These are phyloP conservation scores for Naganishia vishniacii DNA, from an alignment of 768 basidiomycete genomes.

Conservation along the genomic window DNA sequence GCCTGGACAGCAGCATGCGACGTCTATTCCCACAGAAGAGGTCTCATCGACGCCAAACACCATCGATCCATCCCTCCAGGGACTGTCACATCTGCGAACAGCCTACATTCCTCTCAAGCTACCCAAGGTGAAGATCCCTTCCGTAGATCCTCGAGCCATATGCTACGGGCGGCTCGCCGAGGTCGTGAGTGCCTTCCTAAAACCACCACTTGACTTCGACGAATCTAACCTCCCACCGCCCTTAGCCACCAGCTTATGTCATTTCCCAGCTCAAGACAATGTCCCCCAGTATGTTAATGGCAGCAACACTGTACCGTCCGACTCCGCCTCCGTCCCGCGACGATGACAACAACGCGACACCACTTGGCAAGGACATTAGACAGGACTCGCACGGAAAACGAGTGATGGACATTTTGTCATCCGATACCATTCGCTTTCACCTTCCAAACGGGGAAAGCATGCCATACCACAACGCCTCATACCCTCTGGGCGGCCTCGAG, in stretches of 20 bases:
- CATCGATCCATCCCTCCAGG: not conserved
- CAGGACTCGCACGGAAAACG: too few species aligned
- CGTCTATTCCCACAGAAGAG: too few species aligned
- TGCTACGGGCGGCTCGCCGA: conserved; percentile 13
- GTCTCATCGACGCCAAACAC: not conserved
- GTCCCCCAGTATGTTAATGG: not conserved
- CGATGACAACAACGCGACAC: too few species aligned
- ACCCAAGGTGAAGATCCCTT: conserved; percentile 1
- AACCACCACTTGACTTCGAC: too few species aligned
- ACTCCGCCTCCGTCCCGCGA: not conserved
- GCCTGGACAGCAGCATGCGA: not conserved
- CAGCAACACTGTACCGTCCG: conserved; percentile 22
- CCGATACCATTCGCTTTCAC: not conserved
- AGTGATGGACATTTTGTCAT: not conserved
- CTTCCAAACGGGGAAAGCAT: not conserved
- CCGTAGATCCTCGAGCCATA: not conserved
- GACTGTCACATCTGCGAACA: not conserved
- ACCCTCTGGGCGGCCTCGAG: not conserved
- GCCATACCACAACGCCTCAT: too few species aligned
- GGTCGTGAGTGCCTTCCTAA: not conserved
- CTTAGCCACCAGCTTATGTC: conserved; percentile 7
- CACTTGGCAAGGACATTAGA: too few species aligned
- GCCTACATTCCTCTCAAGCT: conserved; percentile 13
- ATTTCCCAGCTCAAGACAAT: not conserved
- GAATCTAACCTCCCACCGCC: too few species aligned